A percentile compares a stretch with the other conserved stretches of the same genome.
Evolutionary conservation across 768 basidiomycete genomes (phyloP).

Genomic region (Russula abietina): DNA sequence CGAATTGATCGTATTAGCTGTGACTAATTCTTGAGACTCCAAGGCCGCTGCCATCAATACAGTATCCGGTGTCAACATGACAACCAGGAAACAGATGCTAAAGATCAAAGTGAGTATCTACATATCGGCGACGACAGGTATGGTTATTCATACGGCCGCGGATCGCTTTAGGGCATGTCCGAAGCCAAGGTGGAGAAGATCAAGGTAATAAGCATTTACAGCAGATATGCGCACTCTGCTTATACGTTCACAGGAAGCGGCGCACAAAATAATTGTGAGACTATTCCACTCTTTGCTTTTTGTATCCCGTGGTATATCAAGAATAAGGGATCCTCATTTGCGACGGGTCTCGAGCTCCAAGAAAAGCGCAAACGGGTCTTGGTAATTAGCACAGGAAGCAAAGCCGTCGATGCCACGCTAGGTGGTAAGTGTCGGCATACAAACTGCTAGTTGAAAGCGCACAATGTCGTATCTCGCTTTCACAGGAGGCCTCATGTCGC

Average conservation of each 20-base stretch:
- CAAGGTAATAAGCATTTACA: slow-evolving; percentile 45
- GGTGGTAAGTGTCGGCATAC: slow-evolving; percentile 50
- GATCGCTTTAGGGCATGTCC: slow-evolving; percentile 68
- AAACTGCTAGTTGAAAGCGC: not conserved
- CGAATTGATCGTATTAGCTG: slow-evolving; percentile 12
- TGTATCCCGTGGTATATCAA: slow-evolving; percentile 4
- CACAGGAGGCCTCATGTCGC: slow-evolving; percentile 81
- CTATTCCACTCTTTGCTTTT: not conserved
- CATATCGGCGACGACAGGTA: too few species aligned
- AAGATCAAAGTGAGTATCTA: slow-evolving; percentile 74
- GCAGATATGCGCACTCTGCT: slow-evolving; percentile 1
- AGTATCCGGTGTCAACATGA: slow-evolving; percentile 85
- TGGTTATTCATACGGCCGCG: slow-evolving; percentile 6
- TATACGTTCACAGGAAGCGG: slow-evolving; percentile 60
- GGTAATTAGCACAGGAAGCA: slow-evolving; percentile 88
- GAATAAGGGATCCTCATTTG: slow-evolving; percentile 79
- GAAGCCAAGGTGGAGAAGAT: slow-evolving; percentile 98
- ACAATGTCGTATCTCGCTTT: not conserved
- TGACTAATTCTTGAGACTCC: not conserved
- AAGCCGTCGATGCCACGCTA: slow-evolving; percentile 80
- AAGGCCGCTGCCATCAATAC: slow-evolving; percentile 80
- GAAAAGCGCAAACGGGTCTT: slow-evolving; percentile 77
- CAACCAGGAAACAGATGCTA: slow-evolving; percentile 78
- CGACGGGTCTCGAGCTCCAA: slow-evolving; percentile 86
- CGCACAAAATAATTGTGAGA: slow-evolving; percentile 74